Evolutionary conservation across 768 basidiomycete genomes (phyloP), one percentile per base, ranked within the genome.

Genomic region (Trametes maxima): DNA sequence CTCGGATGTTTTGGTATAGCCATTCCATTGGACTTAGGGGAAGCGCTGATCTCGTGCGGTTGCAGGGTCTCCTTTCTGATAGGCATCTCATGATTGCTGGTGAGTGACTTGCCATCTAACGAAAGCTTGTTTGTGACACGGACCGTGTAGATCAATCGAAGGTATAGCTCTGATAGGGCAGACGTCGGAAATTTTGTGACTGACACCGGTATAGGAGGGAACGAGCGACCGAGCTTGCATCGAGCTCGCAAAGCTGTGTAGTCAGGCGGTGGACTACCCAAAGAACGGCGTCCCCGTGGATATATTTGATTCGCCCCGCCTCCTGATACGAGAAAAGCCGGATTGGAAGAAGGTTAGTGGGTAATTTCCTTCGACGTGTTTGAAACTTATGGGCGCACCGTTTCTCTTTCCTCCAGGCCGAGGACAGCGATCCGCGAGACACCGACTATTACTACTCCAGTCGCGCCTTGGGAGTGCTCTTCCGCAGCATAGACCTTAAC

Each of bases 181-280:
- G 7, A 54, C 13, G 3, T 10, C 33, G 25, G 47, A 2, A 16
- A 12, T 25, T 52, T 22, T 39, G 19, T 28, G n/a, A 14, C 24
- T 24, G 21, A 57, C 17, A 14, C 19, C 49, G 48, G 21, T 65
- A 5, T 64, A 90, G 87, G 72, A 80, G 3, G 91, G 92, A 2
- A 85, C 86, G 22, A 75, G 74, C 24, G 88, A 93, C 64, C 66
- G 71, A 0, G 69, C 75, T 47, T 93, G 92, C 70, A 60, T 82
- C 37, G 71, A 65, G 43, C 75, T 94, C 5, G 89, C 90, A 3
- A 74, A 76, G 52, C 71, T 89, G 16, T 92, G 88, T 57, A 79
- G 72, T 61, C 68, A 83, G 78, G 90, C 90, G 0, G 90, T 93
- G 4, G 91, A 92, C 67, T 93, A 90, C 69, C 85, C 89, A 0